Evolutionary conservation across 495 filamentous ascomycete species (phyloP), one percentile per base, ranked within the genome.

Genomic region (Neurospora sp.): DNA sequence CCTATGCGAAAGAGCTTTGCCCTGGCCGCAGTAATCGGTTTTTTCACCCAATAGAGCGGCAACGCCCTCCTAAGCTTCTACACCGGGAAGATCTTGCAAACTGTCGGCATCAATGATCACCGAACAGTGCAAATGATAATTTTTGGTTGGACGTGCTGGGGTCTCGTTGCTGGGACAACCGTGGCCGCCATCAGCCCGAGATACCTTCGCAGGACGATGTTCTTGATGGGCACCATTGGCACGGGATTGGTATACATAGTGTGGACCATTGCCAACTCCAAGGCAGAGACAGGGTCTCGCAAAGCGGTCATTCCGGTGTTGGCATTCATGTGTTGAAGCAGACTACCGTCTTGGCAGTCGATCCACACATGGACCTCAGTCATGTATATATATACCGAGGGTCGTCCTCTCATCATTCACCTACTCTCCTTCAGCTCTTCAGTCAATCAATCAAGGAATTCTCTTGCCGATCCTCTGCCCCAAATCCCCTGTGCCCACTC

Each of bases 281-380:
- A 40, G 39, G 39, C 15, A 17, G 39, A 40, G 39, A 17, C 39
- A 40, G 39, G 39, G 13, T 78, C 81, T 24, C 75, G 81, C 3
- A 75, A 78, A 5, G 85, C 88, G 8, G 85, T 82, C n/a, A 85
- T 85, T 48, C 76, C 83, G 28, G 87, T 86, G 13, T 79, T 91
- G 69, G 86, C 89, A 71, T 90, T 90, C 45, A 89, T n/a, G n/a
- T n/a, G n/a, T n/a, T n/a, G n/a, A n/a, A n/a, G n/a, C n/a, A n/a
- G n/a, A n/a, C n/a, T n/a, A n/a, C n/a, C n/a, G n/a, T n/a, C n/a
- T n/a, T n/a, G n/a, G n/a, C n/a, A n/a, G n/a, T n/a, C n/a, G n/a
- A n/a, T n/a, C n/a, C n/a, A n/a, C n/a, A n/a, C n/a, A n/a, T n/a
- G n/a, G n/a, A n/a, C n/a, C n/a, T n/a, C n/a, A n/a, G n/a, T n/a